Evolutionary conservation across 345 rosid species (phyloP).

Genomic region (Kandelia obovata): DNA sequence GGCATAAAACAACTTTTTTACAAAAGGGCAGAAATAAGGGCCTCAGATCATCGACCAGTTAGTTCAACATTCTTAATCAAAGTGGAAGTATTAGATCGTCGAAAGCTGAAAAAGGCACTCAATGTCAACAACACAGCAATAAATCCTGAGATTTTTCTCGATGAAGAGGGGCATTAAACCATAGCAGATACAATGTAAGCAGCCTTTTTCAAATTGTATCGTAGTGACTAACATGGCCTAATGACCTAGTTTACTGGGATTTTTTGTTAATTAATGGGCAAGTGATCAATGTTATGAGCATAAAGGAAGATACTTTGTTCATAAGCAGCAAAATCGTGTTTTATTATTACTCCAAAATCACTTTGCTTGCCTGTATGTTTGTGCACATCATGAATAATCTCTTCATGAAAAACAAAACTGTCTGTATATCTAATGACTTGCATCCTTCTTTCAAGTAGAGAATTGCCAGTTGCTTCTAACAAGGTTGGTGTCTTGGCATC

Average conservation of each 20-base stretch:
- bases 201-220: neutral
- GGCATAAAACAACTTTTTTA: conserved; percentile 74
- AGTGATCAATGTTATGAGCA: too few species aligned
- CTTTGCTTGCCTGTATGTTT: too few species aligned
- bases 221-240: too few species aligned
- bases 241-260: too few species aligned
- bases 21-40: conserved; percentile 50
- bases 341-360: too few species aligned
- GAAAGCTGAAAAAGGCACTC: conserved; percentile 76
- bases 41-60: conserved; percentile 97
- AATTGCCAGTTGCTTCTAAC: conserved; percentile 3
- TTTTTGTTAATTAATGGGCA: too few species aligned
- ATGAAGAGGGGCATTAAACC: conserved; percentile 17
- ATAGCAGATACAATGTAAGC: conserved; percentile 32
- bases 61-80: conserved; percentile 64
- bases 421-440: neutral
- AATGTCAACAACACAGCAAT: conserved; percentile 63
- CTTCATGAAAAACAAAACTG: too few species aligned
- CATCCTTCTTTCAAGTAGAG: conserved; percentile 19
- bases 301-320: too few species aligned
- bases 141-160: conserved; percentile 62
- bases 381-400: too few species aligned
- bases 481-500: neutral
- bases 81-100: conserved; percentile 78
- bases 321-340: too few species aligned